Conservation (phyloP, 768 basidiomycete species). For the Phylloporus sp. region DNA sequence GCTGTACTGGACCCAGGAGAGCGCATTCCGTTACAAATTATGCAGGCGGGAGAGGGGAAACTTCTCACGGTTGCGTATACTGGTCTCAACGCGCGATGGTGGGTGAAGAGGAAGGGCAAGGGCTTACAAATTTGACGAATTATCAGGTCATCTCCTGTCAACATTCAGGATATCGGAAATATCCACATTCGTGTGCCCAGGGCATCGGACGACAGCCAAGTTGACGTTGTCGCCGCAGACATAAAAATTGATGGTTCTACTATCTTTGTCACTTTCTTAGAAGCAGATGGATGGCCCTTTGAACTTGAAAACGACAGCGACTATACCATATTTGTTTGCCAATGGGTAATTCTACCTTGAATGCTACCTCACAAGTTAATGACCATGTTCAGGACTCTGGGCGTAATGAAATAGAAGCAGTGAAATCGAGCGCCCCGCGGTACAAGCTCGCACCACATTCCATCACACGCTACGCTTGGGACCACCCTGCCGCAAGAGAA, state of each 20-base stretch:
- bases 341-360: constrained; percentile 50
- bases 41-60: constrained; percentile 63
- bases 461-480: constrained; percentile 81
- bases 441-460: constrained; percentile 60
- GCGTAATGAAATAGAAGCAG: constrained; percentile 34
- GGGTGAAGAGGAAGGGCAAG: constrained; percentile 17
- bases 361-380: constrained; percentile 5
- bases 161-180: constrained; percentile 84
- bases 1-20: constrained; percentile 63
- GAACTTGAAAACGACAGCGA: constrained; percentile 86
- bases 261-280: constrained; percentile 75
- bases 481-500: constrained; percentile 76
- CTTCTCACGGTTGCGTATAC: constrained; percentile 81
- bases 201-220: constrained; percentile 33
- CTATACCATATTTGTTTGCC: constrained; percentile 59
- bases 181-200: constrained; percentile 66
- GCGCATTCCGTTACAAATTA: constrained; percentile 58
- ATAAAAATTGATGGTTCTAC: constrained; percentile 80
- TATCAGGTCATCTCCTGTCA: constrained; percentile 85
- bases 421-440: constrained; percentile 34
- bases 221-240: constrained; percentile 66
- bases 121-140: neutral
- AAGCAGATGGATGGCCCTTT: constrained; percentile 80
- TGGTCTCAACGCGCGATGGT: constrained; percentile 84
- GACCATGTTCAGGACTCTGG: constrained; percentile 40